Evolutionary conservation across 176 grass and related monocot genomes (phyloP).

Genomic region (bread wheat (Triticum aestivum)): IWGSC_CS_RefSeq_v2.1 NC_057808.1:82422541-82423040

Average conservation of each 20-base stretch:
- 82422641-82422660: background rate
- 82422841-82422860: background rate
- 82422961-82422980: background rate
- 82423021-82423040: background rate
- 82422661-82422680: background rate
- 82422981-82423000: conserved; percentile 6
- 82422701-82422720: background rate
- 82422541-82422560: background rate
- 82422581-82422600: conserved; percentile 4
- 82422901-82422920: conserved; percentile 13
- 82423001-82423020: background rate
- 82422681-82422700: conserved; percentile 44
- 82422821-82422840: conserved; percentile 52
- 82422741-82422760: conserved; percentile 20
- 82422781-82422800: conserved; percentile 2
- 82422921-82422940: background rate
- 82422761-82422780: conserved; percentile 2
- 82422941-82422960: conserved; percentile 17
- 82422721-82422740: background rate
- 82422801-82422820: conserved; percentile 27
- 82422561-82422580: background rate
- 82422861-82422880: conserved; percentile 37
- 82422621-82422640: background rate
- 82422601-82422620: conserved; percentile 2
- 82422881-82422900: conserved; percentile 11